A percentile compares a stretch with the other conserved stretches of the same genome.
Evolutionary conservation across 805 yeast genomes (phyloP).

Genomic region (Yarrowia yakushimensis): DNA sequence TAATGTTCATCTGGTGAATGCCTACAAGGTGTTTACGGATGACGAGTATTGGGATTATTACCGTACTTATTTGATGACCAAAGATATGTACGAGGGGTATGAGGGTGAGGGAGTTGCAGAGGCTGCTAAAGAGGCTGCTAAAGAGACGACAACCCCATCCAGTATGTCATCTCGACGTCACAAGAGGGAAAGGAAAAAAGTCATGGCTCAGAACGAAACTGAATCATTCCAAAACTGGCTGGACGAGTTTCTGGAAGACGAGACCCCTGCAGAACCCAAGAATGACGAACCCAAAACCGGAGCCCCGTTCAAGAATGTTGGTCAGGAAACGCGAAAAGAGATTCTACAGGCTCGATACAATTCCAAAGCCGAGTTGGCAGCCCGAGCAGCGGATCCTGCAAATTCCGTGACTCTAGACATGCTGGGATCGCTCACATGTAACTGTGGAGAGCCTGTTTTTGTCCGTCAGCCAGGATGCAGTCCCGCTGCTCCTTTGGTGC

Average conservation of each 20-base stretch:
- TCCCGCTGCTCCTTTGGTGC: background rate
- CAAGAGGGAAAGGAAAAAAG: too few relatives aligned
- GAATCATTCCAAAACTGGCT: background rate
- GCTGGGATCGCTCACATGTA: background rate
- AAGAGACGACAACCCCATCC: too few relatives aligned
- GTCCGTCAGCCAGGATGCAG: background rate
- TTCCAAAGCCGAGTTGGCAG: background rate
- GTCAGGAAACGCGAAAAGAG: background rate
- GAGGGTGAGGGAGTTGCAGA: background rate
- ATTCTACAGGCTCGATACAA: background rate
- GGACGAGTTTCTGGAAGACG: background rate
- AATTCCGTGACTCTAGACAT: background rate
- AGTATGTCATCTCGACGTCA: too few relatives aligned
- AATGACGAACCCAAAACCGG: too few relatives aligned
- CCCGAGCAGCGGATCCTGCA: background rate
- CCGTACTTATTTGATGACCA: background rate
- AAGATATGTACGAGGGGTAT: background rate
- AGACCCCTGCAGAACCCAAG: too few relatives aligned
- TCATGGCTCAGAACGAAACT: too few relatives aligned
- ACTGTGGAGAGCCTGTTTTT: background rate
- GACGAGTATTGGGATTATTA: background rate
- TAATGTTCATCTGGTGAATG: background rate
- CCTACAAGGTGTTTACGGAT: background rate
- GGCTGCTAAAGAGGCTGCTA: too few relatives aligned
- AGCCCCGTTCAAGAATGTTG: too few relatives aligned